Base-by-base conservation (phyloP, 2,329 filamentous ascomycete species). In the Botryosphaeria dothidea region DNA sequence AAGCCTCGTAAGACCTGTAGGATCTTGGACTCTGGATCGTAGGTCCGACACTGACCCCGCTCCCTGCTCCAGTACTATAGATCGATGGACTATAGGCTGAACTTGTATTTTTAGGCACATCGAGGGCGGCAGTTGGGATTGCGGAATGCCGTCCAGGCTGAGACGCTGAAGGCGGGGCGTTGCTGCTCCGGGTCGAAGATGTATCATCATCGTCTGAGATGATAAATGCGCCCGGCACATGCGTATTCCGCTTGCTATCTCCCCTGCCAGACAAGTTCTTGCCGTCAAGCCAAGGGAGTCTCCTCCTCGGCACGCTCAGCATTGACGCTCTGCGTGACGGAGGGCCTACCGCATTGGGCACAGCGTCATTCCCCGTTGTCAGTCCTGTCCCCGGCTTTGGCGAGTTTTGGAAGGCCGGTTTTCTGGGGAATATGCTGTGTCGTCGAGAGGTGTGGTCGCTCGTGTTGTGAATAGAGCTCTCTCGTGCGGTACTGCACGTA, bases 231-330 rank as follows among this genome's bases (percentile, higher is more conserved):
- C 66, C 66, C 6, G 66, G 66, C 15, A 67, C 36, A 36, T 51
- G 66, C 3, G 19, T 23, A 25, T 15, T 6, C 31, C 34, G 38
- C 19, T 15, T 29, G 6, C 15, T 3, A 2, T 25, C 17, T 11
- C 38, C 9, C 17, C 36, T 56, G 15, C n/a, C 19, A 27, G 51
- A 51, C 3, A 41, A 23, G 3, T 19, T 13, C 38, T 54, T 62
- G 1, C 61, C 66, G 46, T 65, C 61, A 43, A 67, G 65, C 66
- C 66, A 67, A 4, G 66, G 66, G 2, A 67, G 36, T 8, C 48
- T 61, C 9, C 62, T 66, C 34, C 56, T 62, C 13, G 54, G 41
- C 15, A 38, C 13, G 13, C 41, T 61, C 25, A 60, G 51, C 15
- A 29, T 15, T 17, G 63, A 65, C 15, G 38, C 41, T 11, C 46